These are phyloP conservation scores for Schoenoplectus triqueter DNA, from an alignment of 202 grass and related monocot genomes.

Conservation along the genomic window DNA sequence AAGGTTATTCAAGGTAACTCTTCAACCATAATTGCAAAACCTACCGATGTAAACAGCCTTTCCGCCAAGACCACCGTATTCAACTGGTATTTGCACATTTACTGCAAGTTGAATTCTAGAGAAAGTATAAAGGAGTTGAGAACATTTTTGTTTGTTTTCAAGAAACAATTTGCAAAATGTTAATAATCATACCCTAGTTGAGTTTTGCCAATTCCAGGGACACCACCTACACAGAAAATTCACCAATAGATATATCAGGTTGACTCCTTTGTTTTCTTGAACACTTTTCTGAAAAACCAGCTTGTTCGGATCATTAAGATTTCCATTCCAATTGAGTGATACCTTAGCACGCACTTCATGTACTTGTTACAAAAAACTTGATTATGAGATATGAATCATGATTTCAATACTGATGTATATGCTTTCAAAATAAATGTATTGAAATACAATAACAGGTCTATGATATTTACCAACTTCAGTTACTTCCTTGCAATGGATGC, in stretches of 20 bases:
- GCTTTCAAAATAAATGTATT: background rate
- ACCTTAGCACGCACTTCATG: background rate
- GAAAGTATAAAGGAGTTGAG: slow-evolving; percentile 28
- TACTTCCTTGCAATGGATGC: slow-evolving; percentile 95
- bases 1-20: background rate
- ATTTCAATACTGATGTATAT: background rate
- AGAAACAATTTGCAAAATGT: slow-evolving; percentile 8
- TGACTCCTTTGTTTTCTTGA: background rate
- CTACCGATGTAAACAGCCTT: slow-evolving; percentile 97
- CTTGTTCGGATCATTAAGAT: background rate
- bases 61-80: slow-evolving; percentile 80
- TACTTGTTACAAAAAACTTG: background rate
- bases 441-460: background rate
- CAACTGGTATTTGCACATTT: slow-evolving; percentile 86
- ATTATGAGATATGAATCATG: background rate
- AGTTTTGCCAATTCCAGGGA: slow-evolving; percentile 97
- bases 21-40: background rate
- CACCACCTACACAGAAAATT: slow-evolving; percentile 72
- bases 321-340: background rate
- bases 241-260: slow-evolving; percentile 29
- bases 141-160: slow-evolving; percentile 5
- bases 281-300: background rate
- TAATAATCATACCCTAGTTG: slow-evolving; percentile 73
- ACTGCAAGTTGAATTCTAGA: slow-evolving; percentile 93
- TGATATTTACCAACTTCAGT: slow-evolving; percentile 74